Percentiles rank a stretch among this genome's conserved stretches.
Evolutionary conservation across 768 basidiomycete species (phyloP).

Genomic region (Coprinopsis sp.): DNA sequence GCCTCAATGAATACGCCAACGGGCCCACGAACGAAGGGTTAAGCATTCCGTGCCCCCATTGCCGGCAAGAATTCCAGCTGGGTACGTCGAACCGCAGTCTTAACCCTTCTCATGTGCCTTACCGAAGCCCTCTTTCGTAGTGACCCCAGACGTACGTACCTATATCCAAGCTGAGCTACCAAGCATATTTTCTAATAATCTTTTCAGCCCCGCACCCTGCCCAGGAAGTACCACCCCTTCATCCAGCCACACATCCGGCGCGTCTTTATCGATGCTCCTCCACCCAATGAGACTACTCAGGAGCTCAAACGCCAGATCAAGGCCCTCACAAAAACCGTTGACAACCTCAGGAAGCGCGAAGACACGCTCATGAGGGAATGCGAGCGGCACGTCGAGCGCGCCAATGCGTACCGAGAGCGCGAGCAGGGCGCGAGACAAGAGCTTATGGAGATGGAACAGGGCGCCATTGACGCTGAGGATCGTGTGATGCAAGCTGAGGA

Average conservation of each 20-base stretch:
- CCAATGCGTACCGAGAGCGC: neutral
- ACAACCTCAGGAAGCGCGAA: neutral
- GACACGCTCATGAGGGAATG: conserved; percentile 5
- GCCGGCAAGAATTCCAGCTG: conserved; percentile 50
- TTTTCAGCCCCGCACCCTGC: conserved; percentile 29
- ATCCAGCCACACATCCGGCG: conserved; percentile 36
- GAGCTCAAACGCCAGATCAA: neutral
- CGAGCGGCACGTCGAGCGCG: conserved; percentile 3
- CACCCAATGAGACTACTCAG: neutral
- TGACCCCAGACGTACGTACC: conserved; percentile 35
- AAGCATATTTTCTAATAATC: conserved; percentile 11
- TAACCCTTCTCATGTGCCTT: neutral
- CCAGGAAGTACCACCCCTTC: conserved; percentile 40
- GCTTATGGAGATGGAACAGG: neutral
- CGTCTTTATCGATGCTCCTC: conserved; percentile 12
- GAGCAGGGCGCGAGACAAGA: conserved; percentile 3
- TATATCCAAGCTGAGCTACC: conserved; percentile 22
- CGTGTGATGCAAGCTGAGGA: no score
- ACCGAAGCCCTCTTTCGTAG: conserved; percentile 20
- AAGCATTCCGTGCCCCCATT: conserved; percentile 53
- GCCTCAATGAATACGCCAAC: conserved; percentile 43
- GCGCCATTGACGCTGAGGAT: no score
- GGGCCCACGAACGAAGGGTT: conserved; percentile 26
- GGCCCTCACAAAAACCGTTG: neutral
- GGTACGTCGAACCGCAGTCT: conserved; percentile 30